Base-by-base conservation (phyloP, 140 eudicot genomes). In the Cichorium intybus region DNA sequence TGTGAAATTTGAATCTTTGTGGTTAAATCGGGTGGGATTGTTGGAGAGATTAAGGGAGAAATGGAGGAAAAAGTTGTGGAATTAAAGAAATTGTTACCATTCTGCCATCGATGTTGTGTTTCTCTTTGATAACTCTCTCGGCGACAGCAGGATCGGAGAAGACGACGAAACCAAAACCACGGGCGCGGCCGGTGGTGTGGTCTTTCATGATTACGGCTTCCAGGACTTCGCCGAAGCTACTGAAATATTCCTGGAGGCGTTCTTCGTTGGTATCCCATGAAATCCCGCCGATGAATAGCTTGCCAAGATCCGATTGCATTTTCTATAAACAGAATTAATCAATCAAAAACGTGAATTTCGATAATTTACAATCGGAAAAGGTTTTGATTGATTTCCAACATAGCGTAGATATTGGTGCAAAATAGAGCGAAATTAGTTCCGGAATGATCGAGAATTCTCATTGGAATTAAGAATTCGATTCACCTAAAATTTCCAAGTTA, bases 121-220 rank as follows among this genome's bases (percentile, higher is more conserved):
- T 85, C 83, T 85, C 93, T 62, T 82, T 82, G 18, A 79, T 79
- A 47, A 85, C 93, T 54, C 81, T 73, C n/a, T 85, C 93, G 0
- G 93, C 93, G 71, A 79, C 93, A 49, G 47, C 81, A 49, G 93
- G 86, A 48, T 85, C 88, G 0, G 88, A 73, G 60, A 85, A 85
- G 2, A 85, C 93, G 37, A 85, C 70, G 65, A 85, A 85, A 17
- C 93, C 93, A 18, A 85, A 85, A 26, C 93, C 93, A 45, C 93
- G 88, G 1, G 88, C 93, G 60, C 93, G 88, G 0, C 93, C 88
- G 0, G 88, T 85, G 24, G 84, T 79, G 24, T 85, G 88, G 71
- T 85, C 93, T 47, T 85, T 85, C 93, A 85, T 85, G 54, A 85
- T 85, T 43, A 82, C 93, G 64, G 88, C 88, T 58, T 85, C 93